Evolutionary conservation across 202 grass and related monocot species (phyloP).

Genomic region (Zizania palustris): DNA sequence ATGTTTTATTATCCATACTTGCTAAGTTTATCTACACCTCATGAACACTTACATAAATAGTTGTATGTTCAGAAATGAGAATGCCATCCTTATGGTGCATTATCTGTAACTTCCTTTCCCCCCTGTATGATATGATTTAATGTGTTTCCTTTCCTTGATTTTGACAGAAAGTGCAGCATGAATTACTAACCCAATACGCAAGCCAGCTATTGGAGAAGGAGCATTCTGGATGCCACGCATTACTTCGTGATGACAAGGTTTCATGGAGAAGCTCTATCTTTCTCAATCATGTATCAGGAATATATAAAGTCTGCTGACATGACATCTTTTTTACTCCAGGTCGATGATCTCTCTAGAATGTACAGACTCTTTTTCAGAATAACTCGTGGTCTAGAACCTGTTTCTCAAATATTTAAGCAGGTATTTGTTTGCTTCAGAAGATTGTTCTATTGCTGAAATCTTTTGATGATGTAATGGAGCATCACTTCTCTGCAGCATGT

Average conservation of each 20-base stretch:
- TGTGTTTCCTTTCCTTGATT: conserved; percentile 28
- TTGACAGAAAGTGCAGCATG: conserved; percentile 86
- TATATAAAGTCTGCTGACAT: conserved; percentile 25
- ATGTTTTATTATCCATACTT: not conserved
- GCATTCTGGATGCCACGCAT: conserved; percentile 83
- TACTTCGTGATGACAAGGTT: conserved; percentile 91
- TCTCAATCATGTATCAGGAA: conserved; percentile 29
- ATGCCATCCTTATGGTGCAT: conserved; percentile 28
- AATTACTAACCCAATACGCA: conserved; percentile 75
- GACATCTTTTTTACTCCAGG: conserved; percentile 50
- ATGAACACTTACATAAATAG: not conserved
- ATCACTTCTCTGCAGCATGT: conserved; percentile 74
- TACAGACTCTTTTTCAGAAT: conserved; percentile 94
- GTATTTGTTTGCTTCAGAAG: conserved; percentile 43
- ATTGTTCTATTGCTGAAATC: conserved; percentile 5
- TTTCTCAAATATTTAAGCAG: conserved; percentile 96
- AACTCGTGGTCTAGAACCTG: conserved; percentile 76
- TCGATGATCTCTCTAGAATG: conserved; percentile 92
- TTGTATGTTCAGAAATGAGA: conserved; percentile 12
- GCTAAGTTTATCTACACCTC: not conserved
- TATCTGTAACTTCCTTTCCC: not conserved
- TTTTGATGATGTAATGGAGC: conserved; percentile 29
- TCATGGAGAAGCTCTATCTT: not conserved
- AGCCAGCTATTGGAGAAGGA: conserved; percentile 89
- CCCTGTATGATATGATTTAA: conserved; percentile 7